Evolutionary conservation across 2,329 filamentous ascomycete species (phyloP).

Genomic region (Domatiomyces catenatus): DNA sequence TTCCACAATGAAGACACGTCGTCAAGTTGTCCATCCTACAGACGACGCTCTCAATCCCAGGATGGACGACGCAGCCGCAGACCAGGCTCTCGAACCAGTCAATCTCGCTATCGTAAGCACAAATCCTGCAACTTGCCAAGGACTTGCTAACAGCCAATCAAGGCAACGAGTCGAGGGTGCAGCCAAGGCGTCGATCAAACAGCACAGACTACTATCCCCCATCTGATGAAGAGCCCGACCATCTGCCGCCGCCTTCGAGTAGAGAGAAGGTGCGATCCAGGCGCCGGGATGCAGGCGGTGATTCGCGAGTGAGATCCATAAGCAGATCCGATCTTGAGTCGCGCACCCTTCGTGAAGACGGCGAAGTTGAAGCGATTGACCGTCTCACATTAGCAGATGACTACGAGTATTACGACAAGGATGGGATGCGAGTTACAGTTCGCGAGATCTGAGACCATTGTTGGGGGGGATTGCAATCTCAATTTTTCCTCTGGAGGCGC

Average conservation of each 20-base stretch:
- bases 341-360: conserved; percentile 3
- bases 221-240: background rate
- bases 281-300: background rate
- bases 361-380: conserved; percentile 7
- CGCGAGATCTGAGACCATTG: conserved; percentile 9
- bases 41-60: background rate
- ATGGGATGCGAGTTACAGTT: conserved; percentile 14
- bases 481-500: background rate
- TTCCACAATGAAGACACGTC: background rate
- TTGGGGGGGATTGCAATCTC: background rate
- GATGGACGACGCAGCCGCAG: background rate
- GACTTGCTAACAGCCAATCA: background rate
- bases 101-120: background rate
- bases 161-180: background rate
- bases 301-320: background rate
- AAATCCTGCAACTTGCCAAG: background rate
- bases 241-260: background rate
- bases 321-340: background rate
- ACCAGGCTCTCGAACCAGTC: background rate
- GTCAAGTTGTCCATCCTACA: background rate
- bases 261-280: background rate
- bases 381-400: conserved; percentile 7
- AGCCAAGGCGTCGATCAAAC: background rate
- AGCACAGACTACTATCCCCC: background rate
- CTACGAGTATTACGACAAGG: conserved; percentile 14